These are phyloP conservation scores for Paecilomyces fulvus DNA, from an alignment of 2,329 filamentous ascomycete genomes.

Conservation along the genomic window DNA sequence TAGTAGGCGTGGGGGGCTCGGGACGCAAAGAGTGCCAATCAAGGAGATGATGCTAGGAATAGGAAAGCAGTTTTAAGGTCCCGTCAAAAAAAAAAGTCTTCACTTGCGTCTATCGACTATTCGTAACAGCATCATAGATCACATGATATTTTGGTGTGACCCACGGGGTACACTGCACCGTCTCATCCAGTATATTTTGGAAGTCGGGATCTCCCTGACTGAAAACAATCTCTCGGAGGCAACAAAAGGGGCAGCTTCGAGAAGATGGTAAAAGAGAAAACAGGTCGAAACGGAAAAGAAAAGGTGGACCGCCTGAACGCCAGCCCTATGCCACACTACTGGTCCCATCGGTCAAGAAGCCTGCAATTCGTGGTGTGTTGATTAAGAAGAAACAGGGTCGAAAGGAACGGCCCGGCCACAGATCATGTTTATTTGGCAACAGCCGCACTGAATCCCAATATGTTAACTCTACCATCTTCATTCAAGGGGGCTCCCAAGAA, in stretches of 20 bases:
- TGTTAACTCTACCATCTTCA: conserved; percentile 4
- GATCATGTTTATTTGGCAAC: conserved; percentile 40
- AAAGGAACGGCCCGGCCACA: conserved; percentile 7
- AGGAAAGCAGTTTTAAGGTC: not conserved
- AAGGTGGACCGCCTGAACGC: conserved; percentile 33
- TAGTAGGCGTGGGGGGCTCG: not conserved
- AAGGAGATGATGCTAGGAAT: not conserved
- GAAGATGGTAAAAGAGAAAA: conserved; percentile 15
- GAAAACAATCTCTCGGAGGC: not conserved
- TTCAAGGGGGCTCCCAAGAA: conserved; percentile 1
- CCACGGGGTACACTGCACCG: not conserved
- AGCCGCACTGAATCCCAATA: conserved; percentile 29
- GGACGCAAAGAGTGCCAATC: not conserved
- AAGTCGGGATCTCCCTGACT: not conserved
- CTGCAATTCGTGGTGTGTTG: conserved; percentile 18
- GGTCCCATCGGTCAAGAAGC: conserved; percentile 25
- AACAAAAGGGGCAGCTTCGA: conserved; percentile 8
- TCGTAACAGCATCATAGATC: conserved; percentile 31
- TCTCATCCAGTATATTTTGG: conserved; percentile 1
- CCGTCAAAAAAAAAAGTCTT: conserved; percentile 11
- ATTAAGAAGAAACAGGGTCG: conserved; percentile 25
- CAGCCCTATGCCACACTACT: conserved; percentile 35
- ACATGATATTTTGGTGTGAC: conserved; percentile 3
- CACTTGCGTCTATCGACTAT: conserved; percentile 33
- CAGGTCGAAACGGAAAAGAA: conserved; percentile 18